These are phyloP conservation scores for Neurospora sp. DNA, from an alignment of 495 filamentous ascomycete species.

Conservation along the genomic window DNA sequence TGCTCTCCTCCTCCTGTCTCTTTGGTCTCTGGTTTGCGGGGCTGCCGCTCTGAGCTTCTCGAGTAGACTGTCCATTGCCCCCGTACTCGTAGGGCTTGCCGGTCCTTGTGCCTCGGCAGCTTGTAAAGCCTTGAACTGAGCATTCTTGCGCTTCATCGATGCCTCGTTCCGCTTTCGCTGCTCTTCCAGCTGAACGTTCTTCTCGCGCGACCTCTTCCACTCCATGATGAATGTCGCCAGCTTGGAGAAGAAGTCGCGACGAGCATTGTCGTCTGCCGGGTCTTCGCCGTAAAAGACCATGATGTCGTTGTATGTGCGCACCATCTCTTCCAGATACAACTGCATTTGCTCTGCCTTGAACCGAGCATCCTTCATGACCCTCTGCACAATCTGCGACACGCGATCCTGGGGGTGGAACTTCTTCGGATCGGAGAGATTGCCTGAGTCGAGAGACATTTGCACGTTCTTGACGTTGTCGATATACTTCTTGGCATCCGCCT, in stretches of 20 bases:
- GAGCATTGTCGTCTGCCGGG: constrained; percentile 80
- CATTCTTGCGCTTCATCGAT: constrained; percentile 80
- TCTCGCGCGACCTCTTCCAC: constrained; percentile 92
- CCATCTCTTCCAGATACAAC: constrained; percentile 89
- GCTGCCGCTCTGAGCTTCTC: constrained; percentile 92
- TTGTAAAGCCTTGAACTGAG: constrained; percentile 45
- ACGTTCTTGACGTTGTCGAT: constrained; percentile 92
- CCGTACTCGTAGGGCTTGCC: constrained; percentile 64
- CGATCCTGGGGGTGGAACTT: constrained; percentile 98
- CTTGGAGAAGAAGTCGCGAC: constrained; percentile 93
- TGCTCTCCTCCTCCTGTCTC: constrained; percentile 79
- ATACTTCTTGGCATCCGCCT: constrained; percentile 82
- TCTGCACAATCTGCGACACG: constrained; percentile 80
- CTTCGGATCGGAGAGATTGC: constrained; percentile 91
- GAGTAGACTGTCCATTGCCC: constrained; percentile 93
- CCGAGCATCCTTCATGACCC: constrained; percentile 91
- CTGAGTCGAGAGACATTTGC: constrained; percentile 80
- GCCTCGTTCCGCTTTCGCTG: constrained; percentile 73
- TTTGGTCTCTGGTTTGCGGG: constrained; percentile 75
- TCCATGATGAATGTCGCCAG: constrained; percentile 83
- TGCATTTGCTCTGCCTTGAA: constrained; percentile 95
- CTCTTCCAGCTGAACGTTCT: constrained; percentile 81
- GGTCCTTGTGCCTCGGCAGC: constrained; percentile 41
- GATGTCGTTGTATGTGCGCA: constrained; percentile 83
- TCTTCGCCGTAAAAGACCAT: constrained; percentile 97